phyloP scores from a whole-genome alignment of 2,329 filamentous ascomycete genomes.

The Claviceps lovelessii region DNA sequence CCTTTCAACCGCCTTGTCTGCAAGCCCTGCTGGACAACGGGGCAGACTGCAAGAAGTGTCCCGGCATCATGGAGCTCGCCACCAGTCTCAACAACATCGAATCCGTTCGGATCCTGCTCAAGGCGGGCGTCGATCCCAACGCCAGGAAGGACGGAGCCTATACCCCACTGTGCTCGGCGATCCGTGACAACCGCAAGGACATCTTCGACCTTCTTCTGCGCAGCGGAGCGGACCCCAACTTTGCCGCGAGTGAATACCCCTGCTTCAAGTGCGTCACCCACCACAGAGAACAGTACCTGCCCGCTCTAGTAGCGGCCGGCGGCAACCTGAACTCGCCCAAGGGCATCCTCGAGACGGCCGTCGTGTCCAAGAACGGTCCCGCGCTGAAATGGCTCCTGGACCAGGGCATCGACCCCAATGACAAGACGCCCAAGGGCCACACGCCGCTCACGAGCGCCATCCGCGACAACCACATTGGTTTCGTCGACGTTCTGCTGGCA shows the following conservation, averaged over 20 bases:
- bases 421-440: constrained; percentile 39
- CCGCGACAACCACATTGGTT: constrained; percentile 40
- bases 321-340: constrained; percentile 44
- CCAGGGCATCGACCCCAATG: constrained; percentile 45
- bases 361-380: constrained; percentile 45
- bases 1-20: constrained; percentile 43
- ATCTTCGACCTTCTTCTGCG: constrained; percentile 45
- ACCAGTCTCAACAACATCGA: constrained; percentile 50
- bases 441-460: constrained; percentile 55
- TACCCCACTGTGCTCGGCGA: constrained; percentile 53
- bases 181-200: constrained; percentile 49
- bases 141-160: constrained; percentile 51
- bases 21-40: constrained; percentile 43
- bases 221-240: constrained; percentile 47
- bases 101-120: constrained; percentile 41
- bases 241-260: constrained; percentile 49
- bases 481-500: constrained; percentile 43
- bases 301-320: constrained; percentile 44
- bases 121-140: constrained; percentile 46
- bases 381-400: constrained; percentile 47
- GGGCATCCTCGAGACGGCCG: constrained; percentile 52
- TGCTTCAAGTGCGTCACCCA: constrained; percentile 56
- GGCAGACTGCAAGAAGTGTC: constrained; percentile 44
- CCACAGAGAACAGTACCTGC: constrained; percentile 45
- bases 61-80: constrained; percentile 51